Base-by-base conservation (phyloP, 2,329 filamentous ascomycete species). In the Pseudogymnoascus sp. region DNA sequence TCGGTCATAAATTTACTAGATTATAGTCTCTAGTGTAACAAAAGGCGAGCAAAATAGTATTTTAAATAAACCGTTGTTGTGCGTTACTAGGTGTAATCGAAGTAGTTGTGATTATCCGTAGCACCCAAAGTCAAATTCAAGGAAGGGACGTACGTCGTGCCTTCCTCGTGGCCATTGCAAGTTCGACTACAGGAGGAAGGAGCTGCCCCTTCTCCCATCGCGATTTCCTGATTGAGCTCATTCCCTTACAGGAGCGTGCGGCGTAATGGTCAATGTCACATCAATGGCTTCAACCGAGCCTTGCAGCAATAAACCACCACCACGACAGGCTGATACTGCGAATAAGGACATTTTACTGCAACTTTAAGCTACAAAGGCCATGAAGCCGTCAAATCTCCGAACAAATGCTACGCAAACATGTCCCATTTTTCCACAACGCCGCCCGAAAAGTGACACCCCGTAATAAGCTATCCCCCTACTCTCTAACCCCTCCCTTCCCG, bases 401-500 rank as follows among this genome's bases (percentile, higher is more conserved):
- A 56, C 50, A 56, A 56, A 56, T 56, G 50, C 50, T 56, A 56
- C 50, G 50, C 50, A 56, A 56, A 56, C 50, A 33, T 33, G 26
- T 56, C 50, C 50, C 50, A 56, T 56, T 56, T 56, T 56, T 56
- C 50, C 50, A 33, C 50, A 56, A 56, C 50, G 50, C 50, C 50
- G 26, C 50, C 50, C 50, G 50, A 33, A 53, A 56, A 56, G n/a
- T 56, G 50, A 33, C 50, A 56, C 26, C 50, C 50, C 29, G n/a
- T 56, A 56, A 56, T 21, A 19, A 56, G 50, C 50, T 33, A 56
- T 2, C 26, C 50, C 46, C 50, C 17, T 63, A 63, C 62, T 31
- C 65, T 66, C 67, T 68, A 19, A 67, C 65, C 62, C 64, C 67
- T 50, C 61, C 68, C 63, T 73, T 74, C 7, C 70, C 72, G 23